Base-by-base conservation (phyloP, 2,329 filamentous ascomycete genomes). In the Cladophialophora psammophila region DNA sequence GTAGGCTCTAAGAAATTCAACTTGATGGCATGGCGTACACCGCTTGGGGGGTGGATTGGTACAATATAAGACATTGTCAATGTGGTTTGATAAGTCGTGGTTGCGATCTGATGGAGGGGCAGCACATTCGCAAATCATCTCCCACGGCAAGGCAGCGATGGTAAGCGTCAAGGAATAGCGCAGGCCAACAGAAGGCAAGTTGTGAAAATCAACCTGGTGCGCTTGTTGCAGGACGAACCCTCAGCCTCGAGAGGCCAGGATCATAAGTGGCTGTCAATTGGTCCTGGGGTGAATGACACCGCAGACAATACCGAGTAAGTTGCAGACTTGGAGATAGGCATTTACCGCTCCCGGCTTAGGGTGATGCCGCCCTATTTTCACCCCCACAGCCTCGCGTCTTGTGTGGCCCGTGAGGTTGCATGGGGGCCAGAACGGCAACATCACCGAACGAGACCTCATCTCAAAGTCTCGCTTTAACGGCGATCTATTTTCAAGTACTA, bases 1-100 rank as follows among this genome's bases (percentile, higher is more conserved):
- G 91, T 87, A 4, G 87, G 81, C 52, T 87, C 86, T 60, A 96
- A 83, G 74, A 98, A 90, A 73, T 88, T 89, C 68, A 94, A 85
- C 76, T 90, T 92, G 72, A 98, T 79, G 13, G 94, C 94, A 86
- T 97, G 91, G 63, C 94, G 89, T 71, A 97, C 89, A 82, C 93
- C 96, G 78, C 92, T 97, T 31, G 95, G 91, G 74, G 90, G 87
- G 79, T 99, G 95, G 65, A 99, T 95, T 45, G 95, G 94, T 69
- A 93, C 93, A 75, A 99, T 84, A 79, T 98, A 99, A 60, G 95
- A 91, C 95, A 99, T 99, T 67, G 45, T 76, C 50, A 26, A 6
- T 34, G 12, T 52, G 31, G 18, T n/a, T 59, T 45, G 54, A 34
- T 1, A 31, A 50, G 54, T 42, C 32, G 26, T 40, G 12, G 55